Conservation (phyloP, 192 early-diverging fungal genomes). For the Cetraspora pellucida region DNA sequence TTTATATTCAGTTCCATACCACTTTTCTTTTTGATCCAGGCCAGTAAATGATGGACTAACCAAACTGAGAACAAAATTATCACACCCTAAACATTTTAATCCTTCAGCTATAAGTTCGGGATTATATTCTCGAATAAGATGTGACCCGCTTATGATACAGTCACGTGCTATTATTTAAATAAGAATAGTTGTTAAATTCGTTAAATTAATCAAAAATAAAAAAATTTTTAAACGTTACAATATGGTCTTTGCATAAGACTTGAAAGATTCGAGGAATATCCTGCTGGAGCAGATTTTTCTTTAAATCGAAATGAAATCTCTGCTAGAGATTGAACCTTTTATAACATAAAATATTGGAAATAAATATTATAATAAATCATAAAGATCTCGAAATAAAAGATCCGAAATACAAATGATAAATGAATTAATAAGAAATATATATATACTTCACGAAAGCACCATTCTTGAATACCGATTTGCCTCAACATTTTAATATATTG, state of each 20-base stretch:
- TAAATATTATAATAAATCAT: not conserved
- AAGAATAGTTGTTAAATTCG: no score
- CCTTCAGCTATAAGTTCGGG: slow-evolving; percentile 64
- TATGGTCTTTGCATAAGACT: slow-evolving; percentile 80
- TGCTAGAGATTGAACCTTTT: slow-evolving; percentile 49
- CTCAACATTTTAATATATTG: slow-evolving; percentile 87
- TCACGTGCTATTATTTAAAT: slow-evolving; percentile 41
- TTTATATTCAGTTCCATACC: slow-evolving; percentile 82
- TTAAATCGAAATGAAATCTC: slow-evolving; percentile 70
- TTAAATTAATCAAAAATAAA: no score
- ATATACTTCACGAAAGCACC: slow-evolving; percentile 83
- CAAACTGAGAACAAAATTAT: slow-evolving; percentile 41
- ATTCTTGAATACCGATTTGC: slow-evolving; percentile 67
- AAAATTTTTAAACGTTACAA: slow-evolving; percentile 4
- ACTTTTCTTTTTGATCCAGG: slow-evolving; percentile 58
- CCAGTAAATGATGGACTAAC: slow-evolving; percentile 37
- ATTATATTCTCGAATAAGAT: slow-evolving; percentile 67
- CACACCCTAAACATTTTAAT: slow-evolving; percentile 51
- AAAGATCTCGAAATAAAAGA: not conserved
- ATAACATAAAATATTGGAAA: no score
- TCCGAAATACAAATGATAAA: not conserved
- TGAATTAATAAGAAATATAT: slow-evolving; percentile 43
- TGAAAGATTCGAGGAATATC: slow-evolving; percentile 69
- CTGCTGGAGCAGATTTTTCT: slow-evolving; percentile 71
- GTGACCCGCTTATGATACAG: slow-evolving; percentile 67